Conservation (phyloP, 352 stramenopile genomes). For the Lagenidium sp. region DNA sequence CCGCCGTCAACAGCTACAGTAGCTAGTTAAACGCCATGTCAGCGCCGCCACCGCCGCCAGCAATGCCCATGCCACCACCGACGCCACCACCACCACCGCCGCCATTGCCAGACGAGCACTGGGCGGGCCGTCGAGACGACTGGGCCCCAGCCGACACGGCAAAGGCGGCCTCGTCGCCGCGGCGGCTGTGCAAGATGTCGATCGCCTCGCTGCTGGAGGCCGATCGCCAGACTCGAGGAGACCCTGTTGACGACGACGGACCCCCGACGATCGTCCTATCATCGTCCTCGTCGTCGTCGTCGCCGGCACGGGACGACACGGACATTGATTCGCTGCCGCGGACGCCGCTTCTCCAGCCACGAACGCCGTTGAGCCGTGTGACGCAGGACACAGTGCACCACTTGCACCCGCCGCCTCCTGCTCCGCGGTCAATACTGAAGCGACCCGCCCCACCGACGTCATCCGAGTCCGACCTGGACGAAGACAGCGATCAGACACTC, state of each 20-base stretch:
- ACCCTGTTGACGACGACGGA: background rate
- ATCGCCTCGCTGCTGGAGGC: conserved; percentile 33
- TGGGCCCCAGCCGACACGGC: conserved; percentile 10
- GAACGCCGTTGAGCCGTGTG: conserved; percentile 2
- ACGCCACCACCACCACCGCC: background rate
- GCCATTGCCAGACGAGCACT: too few species aligned
- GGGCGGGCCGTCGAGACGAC: background rate
- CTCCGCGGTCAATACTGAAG: too few species aligned
- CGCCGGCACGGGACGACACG: conserved; percentile 8
- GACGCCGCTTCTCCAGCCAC: background rate
- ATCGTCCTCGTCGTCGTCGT: background rate
- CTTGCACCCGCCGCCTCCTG: too few species aligned
- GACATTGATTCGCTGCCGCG: background rate
- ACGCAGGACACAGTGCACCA: conserved; percentile 3
- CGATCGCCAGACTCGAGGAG: background rate
- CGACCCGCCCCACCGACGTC: background rate
- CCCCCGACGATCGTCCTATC: background rate
- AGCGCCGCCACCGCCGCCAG: background rate
- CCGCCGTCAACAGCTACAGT: background rate
- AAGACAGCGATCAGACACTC: too few species aligned
- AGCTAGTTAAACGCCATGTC: background rate
- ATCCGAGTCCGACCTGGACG: background rate
- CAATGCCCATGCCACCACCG: background rate
- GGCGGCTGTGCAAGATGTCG: conserved; percentile 33
- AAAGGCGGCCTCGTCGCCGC: too few species aligned